Percentiles rank a stretch among this genome's conserved stretches.
These are phyloP conservation scores for Pestalotiopsis sp. DNA, from an alignment of 2,329 filamentous ascomycete genomes.

Conservation along the genomic window DNA sequence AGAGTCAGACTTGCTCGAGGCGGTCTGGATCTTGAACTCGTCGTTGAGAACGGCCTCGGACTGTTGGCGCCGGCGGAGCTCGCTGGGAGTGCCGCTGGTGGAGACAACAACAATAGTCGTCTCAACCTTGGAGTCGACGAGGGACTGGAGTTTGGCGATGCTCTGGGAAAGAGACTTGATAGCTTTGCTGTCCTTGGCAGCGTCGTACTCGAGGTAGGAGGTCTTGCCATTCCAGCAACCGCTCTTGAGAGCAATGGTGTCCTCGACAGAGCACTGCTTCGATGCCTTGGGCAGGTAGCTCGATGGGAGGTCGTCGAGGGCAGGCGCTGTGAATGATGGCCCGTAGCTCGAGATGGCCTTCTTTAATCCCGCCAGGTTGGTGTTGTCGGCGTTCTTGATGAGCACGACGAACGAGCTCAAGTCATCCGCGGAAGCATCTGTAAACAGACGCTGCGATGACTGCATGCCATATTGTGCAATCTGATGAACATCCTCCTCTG, in stretches of 20 bases:
- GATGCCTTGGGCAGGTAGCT: slow-evolving; percentile 38
- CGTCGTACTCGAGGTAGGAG: slow-evolving; percentile 35
- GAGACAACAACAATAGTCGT: slow-evolving; percentile 60
- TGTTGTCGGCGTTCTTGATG: slow-evolving; percentile 57
- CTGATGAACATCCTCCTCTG: slow-evolving; percentile 53
- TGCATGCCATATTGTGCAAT: slow-evolving; percentile 63
- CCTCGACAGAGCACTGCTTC: slow-evolving; percentile 38
- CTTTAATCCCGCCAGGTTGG: slow-evolving; percentile 44
- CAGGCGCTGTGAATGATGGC: slow-evolving; percentile 51
- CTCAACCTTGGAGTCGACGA: slow-evolving; percentile 56
- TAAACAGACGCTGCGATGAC: slow-evolving; percentile 52
- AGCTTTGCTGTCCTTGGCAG: slow-evolving; percentile 36
- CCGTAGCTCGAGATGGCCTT: slow-evolving; percentile 42
- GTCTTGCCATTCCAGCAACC: slow-evolving; percentile 32
- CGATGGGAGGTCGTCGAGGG: slow-evolving; percentile 50
- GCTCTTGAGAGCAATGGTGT: slow-evolving; percentile 23
- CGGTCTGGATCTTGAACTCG: slow-evolving; percentile 23
- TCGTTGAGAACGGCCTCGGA: slow-evolving; percentile 48
- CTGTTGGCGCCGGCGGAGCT: slow-evolving; percentile 50
- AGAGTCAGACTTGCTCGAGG: slow-evolving; percentile 25
- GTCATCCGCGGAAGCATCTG: slow-evolving; percentile 29
- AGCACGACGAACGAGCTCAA: slow-evolving; percentile 62
- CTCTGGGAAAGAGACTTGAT: slow-evolving; percentile 47
- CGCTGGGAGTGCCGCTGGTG: slow-evolving; percentile 29
- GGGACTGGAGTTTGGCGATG: slow-evolving; percentile 46